A percentile compares a stretch with the other conserved stretches of the same genome.
Evolutionary conservation across 257 asterid species (phyloP).

Genomic region (Haberlea rhodopensis): DNA sequence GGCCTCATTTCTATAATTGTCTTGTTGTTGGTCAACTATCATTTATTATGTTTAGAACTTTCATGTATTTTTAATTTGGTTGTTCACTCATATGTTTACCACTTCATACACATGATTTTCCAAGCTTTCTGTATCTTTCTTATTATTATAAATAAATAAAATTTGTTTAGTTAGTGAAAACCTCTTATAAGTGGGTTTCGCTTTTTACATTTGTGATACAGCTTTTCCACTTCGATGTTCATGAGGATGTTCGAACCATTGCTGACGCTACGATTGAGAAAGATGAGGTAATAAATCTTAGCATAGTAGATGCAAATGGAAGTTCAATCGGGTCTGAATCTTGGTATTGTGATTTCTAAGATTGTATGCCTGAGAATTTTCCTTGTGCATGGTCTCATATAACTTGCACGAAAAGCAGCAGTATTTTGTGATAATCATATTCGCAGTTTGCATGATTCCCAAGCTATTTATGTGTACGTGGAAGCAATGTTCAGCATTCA

Average conservation of each 20-base stretch:
- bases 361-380: constrained; percentile 5
- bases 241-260: constrained; percentile 94
- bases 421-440: constrained; percentile 1
- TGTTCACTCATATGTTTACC: constrained; percentile 5
- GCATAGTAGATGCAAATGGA: constrained; percentile 11
- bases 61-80: background rate
- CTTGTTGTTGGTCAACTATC: background rate
- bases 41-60: background rate
- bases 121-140: background rate
- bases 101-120: background rate
- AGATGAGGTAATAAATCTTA: constrained; percentile 72
- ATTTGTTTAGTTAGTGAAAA: background rate
- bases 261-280: constrained; percentile 97
- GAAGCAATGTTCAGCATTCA: background rate
- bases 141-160: background rate
- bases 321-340: background rate
- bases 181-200: background rate
- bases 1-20: background rate
- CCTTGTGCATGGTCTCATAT: background rate
- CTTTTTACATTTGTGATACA: constrained; percentile 29
- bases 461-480: background rate
- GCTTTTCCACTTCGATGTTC: constrained; percentile 99
- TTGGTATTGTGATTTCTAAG: constrained; percentile 2
- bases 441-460: background rate
- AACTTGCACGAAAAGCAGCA: no score